Base-by-base conservation (phyloP, 768 basidiomycete species). In the Coprinopsis marcescibilis region DNA sequence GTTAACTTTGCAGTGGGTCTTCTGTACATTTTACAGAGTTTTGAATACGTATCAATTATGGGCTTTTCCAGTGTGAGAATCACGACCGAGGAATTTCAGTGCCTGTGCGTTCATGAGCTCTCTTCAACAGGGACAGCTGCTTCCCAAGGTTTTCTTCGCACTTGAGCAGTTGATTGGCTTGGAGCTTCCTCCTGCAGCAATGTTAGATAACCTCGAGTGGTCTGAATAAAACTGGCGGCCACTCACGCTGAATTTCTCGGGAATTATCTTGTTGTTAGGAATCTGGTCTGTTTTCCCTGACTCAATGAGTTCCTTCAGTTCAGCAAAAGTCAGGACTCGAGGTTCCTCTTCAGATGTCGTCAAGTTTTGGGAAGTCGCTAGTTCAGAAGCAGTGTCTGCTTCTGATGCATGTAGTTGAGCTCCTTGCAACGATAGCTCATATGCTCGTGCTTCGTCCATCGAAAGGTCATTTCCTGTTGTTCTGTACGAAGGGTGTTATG, bases 241-340 rank as follows among this genome's bases (percentile, higher is more conserved):
- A 23, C 25, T 20, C 38, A 86, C 88, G 64, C 82, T 85, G 27
- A 89, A 54, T 2, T 59, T 65, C n/a, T 82, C 71, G 0, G 83
- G 79, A 36, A 90, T 86, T 45, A 72, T 50, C 53, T 81, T 85
- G 59, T 89, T 90, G 56, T 89, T 85, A 1, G 88, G 88, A 29
- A 90, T 87, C 58, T 80, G 65, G 52, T 86, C 83, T 3, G 78
- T 75, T 52, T 73, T 78, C 14, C 86, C 87, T 15, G 82, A 69
- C 55, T 85, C 78, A 49, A 90, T 85, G 49, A 90, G 67, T 27
- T 71, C 70, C 55, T 85, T 78, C 44, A 90, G 64, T 60, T 89
- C 81, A 1, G 76, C 68, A 52, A 90, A 83, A 0, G 78, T 78
- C 48, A 89, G 65, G 21, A 71, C 62, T 13, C 63, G 74, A n/a